A percentile compares a stretch with the other conserved stretches of the same genome.
These are phyloP conservation scores for Fusarium sp. DNA, from an alignment of 2,329 filamentous ascomycete genomes.

Conservation along the genomic window DNA sequence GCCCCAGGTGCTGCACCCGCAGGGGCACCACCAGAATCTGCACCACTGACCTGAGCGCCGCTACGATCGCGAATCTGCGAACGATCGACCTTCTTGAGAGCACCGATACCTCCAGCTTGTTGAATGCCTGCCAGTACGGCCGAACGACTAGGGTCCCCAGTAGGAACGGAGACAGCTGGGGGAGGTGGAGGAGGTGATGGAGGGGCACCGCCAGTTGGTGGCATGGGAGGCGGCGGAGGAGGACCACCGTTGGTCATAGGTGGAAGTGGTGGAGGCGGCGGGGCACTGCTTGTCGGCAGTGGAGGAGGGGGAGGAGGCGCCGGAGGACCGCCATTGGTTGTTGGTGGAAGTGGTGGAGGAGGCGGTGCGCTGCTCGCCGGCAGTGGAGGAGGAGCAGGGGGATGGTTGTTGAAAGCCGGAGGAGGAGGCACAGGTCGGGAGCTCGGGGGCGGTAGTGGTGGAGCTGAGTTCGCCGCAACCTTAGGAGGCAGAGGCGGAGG, in stretches of 20 bases:
- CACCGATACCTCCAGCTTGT: constrained; percentile 73
- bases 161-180: constrained; percentile 47
- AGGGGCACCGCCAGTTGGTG: constrained; percentile 41
- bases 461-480: constrained; percentile 59
- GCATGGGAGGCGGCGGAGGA: constrained; percentile 50
- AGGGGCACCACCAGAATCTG: constrained; percentile 65
- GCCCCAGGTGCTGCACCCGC: constrained; percentile 66
- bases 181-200: constrained; percentile 64
- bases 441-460: constrained; percentile 65
- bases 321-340: constrained; percentile 34
- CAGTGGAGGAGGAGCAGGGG: constrained; percentile 57
- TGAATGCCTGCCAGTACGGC: constrained; percentile 80
- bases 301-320: constrained; percentile 54
- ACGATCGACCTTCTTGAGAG: constrained; percentile 82
- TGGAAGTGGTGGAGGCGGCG: constrained; percentile 65
- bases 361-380: constrained; percentile 61
- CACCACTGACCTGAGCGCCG: constrained; percentile 68
- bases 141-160: constrained; percentile 62
- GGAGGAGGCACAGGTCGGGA: constrained; percentile 67
- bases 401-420: constrained; percentile 55
- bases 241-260: constrained; percentile 21
- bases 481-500: constrained; percentile 65
- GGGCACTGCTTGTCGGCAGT: too few species aligned
- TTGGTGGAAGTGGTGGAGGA: constrained; percentile 63
- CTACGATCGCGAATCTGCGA: constrained; percentile 79